Evolutionary conservation across 495 filamentous ascomycete species (phyloP).

Genomic region (Stereocaulon alpinum): DNA sequence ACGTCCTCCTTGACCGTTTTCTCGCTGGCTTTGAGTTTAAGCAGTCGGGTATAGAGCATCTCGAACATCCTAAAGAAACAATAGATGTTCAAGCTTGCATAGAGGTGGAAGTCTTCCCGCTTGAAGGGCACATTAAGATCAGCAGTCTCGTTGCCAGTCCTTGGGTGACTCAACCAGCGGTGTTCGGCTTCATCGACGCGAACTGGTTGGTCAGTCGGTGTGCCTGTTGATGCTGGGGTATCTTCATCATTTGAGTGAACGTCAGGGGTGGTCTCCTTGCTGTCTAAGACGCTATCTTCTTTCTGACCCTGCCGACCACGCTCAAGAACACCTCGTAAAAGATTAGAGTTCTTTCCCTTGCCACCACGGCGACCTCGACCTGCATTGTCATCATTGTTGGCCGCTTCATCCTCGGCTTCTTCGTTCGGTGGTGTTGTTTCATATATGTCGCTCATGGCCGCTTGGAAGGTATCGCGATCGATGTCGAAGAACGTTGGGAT

Average conservation of each 20-base stretch:
- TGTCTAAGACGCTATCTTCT: conserved; percentile 63
- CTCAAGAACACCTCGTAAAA: conserved; percentile 80
- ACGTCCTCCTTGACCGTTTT: conserved; percentile 62
- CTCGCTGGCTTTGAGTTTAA: conserved; percentile 69
- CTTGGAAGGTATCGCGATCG: conserved; percentile 61
- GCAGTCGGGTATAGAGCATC: conserved; percentile 72
- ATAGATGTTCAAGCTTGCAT: conserved; percentile 78
- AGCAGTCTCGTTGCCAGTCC: conserved; percentile 40
- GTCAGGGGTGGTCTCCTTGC: conserved; percentile 79
- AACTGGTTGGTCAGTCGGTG: conserved; percentile 29
- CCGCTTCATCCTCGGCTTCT: conserved; percentile 56
- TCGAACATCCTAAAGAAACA: conserved; percentile 91
- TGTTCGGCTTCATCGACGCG: conserved; percentile 34
- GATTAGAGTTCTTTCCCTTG: conserved; percentile 64
- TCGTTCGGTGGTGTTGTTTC: conserved; percentile 51
- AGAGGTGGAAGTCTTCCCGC: conserved; percentile 72
- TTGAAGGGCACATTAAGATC: conserved; percentile 72
- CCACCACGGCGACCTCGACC: conserved; percentile 47
- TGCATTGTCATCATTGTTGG: conserved; percentile 37
- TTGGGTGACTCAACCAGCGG: conserved; percentile 53
- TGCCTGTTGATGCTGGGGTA: conserved; percentile 29
- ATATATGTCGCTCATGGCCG: conserved; percentile 63
- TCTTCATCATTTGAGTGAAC: conserved; percentile 58
- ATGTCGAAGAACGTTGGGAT: conserved; percentile 83
- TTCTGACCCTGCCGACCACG: conserved; percentile 64